Evolutionary conservation across 306 rosid species (phyloP), one percentile per base, ranked within the genome.

Genomic region (Malus sieversii): DNA sequence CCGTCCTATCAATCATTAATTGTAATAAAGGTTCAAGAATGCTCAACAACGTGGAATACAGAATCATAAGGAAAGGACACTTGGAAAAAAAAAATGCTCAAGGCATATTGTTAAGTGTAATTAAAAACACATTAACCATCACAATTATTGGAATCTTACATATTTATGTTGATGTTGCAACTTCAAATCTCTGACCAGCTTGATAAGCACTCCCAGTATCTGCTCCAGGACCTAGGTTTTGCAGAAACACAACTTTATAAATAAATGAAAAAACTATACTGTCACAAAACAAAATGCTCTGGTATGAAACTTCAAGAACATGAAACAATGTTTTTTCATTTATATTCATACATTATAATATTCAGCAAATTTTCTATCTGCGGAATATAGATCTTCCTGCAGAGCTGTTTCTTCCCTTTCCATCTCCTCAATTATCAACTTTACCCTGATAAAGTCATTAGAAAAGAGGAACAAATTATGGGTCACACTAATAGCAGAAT

Each of bases 151-250:
- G 12, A 20, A 57, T 10, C 60, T 83, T 79, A 92, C 98, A 75
- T 96, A 88, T 90, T 90, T 92, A 77, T 96, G 97, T 68, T 96
- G 99, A 84, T 90, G 99, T 74, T 92, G 97, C 88, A 96, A 87
- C 90, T 96, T 96, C 91, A 96, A 86, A 89, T 96, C 98, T 86
- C 91, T 96, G 73, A 96, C 99, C 59, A 96, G 91, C 86, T 90
- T 96, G 74, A 89, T 90, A 75, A 92, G 97, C 66, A 96, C 96
- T 65, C 89, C 98, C 80, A 96, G 89, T 70, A 92, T 92, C 89
- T 96, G 99, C 92, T 96, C 98, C 74, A 96, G 82, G 75, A 96
- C 99, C 99, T 96, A 77, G 75, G 78, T 52, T 58, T 84, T 80
- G 70, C 79, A 68, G 71, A 78, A 11, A 7, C 10, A 44, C 6